Conservation (phyloP, 139 green algal genomes). For the Coccomyxa sp. region DNA sequence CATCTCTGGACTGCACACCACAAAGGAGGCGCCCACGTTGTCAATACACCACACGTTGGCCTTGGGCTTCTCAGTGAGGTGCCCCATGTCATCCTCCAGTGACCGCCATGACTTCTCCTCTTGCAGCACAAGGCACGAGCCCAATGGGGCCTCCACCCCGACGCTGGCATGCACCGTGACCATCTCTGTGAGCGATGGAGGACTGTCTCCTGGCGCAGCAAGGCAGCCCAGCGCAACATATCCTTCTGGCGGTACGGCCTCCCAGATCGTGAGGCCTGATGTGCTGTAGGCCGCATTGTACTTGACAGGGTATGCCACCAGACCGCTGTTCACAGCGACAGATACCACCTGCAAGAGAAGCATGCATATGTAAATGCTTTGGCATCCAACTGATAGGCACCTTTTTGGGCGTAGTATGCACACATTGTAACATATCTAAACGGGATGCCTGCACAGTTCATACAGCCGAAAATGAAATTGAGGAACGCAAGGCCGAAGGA, state of each 20-base stretch:
- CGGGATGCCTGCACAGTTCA: no score
- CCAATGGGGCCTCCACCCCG: constrained; percentile 47
- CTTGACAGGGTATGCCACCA: constrained; percentile 55
- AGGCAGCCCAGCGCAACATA: constrained; percentile 77
- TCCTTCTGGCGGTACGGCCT: constrained; percentile 48
- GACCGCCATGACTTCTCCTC: neutral
- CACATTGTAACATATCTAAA: no score
- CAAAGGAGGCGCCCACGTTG: constrained; percentile 62
- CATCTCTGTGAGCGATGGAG: constrained; percentile 30
- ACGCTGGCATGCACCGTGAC: constrained; percentile 37
- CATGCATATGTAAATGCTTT: neutral
- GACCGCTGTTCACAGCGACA: constrained; percentile 73
- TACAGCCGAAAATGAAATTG: no score
- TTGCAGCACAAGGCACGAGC: constrained; percentile 51
- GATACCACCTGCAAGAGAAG: constrained; percentile 44
- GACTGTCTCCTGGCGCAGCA: constrained; percentile 18
- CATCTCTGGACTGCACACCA: constrained; percentile 23
- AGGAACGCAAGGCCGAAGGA: no score
- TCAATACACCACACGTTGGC: constrained; percentile 63
- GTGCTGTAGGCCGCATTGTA: constrained; percentile 51
- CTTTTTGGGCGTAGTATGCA: no score
- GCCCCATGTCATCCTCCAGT: neutral
- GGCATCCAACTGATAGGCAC: no score
- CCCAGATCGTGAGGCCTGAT: constrained; percentile 53
- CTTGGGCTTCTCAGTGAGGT: constrained; percentile 9